A percentile compares a stretch with the other conserved stretches of the same genome.
These are phyloP conservation scores for Dipteronia dyeriana DNA, from an alignment of 345 rosid species.

Conservation along the genomic window DNA sequence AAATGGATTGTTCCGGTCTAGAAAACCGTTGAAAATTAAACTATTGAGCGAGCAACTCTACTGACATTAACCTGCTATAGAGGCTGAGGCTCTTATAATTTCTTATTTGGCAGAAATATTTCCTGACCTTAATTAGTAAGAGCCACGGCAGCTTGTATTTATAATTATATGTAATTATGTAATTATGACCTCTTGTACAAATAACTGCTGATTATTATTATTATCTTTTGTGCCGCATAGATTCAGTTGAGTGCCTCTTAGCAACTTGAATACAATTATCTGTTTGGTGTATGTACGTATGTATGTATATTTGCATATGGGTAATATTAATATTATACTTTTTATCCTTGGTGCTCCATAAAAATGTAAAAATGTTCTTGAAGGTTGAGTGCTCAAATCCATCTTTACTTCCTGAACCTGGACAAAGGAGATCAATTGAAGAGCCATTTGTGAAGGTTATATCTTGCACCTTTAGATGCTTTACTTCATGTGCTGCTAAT, in stretches of 20 bases:
- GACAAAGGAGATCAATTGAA: conserved; percentile 81
- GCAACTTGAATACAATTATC: not conserved
- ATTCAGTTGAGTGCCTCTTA: not conserved
- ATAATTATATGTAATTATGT: too few relatives aligned
- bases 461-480: conserved; percentile 20
- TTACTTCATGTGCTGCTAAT: not conserved
- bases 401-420: conserved; percentile 94
- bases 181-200: not conserved
- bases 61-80: not conserved
- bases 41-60: not conserved
- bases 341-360: conserved; percentile 18
- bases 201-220: not conserved
- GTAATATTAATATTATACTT: conserved; percentile 4
- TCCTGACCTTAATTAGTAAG: not conserved
- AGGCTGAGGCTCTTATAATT: not conserved
- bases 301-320: conserved; percentile 13
- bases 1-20: not conserved
- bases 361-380: conserved; percentile 29
- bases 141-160: not conserved
- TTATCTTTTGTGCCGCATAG: not conserved
- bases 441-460: conserved; percentile 92
- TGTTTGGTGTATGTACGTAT: conserved; percentile 11
- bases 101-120: too few relatives aligned
- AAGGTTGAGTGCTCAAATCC: conserved; percentile 98
- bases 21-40: not conserved